phyloP scores from a whole-genome alignment of 495 filamentous ascomycete species.

The Clohesyomyces aquaticus region DNA sequence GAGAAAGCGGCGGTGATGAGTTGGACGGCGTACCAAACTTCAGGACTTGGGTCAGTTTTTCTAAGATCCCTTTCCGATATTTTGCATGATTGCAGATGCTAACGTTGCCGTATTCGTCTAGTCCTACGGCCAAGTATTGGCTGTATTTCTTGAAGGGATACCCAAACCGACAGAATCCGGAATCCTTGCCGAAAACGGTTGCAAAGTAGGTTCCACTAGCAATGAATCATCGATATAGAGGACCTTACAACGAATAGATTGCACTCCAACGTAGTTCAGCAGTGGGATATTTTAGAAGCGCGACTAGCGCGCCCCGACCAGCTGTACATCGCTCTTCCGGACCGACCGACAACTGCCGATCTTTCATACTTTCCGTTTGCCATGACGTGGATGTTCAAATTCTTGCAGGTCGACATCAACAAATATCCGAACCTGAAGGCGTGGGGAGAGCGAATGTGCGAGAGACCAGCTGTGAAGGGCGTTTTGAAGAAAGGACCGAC shows the following conservation, averaged over 20 bases:
- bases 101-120: neutral
- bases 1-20: conserved; percentile 31
- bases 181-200: conserved; percentile 11
- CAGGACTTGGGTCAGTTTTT: conserved; percentile 17
- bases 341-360: conserved; percentile 23
- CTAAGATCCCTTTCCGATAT: neutral
- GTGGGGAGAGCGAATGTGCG: conserved; percentile 17
- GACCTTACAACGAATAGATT: conserved; percentile 1
- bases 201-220: conserved; percentile 14
- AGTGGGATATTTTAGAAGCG: conserved; percentile 27
- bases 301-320: conserved; percentile 1
- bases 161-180: conserved; percentile 26
- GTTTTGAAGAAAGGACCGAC: conserved; percentile 18
- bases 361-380: conserved; percentile 27
- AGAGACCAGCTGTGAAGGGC: conserved; percentile 11
- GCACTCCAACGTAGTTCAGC: conserved; percentile 11
- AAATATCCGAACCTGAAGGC: conserved; percentile 15
- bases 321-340: conserved; percentile 26
- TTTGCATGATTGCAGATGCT: too few species aligned
- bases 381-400: conserved; percentile 32
- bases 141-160: conserved; percentile 27
- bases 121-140: conserved; percentile 31
- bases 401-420: conserved; percentile 18
- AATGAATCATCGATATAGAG: neutral
- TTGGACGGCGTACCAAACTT: conserved; percentile 28